These are phyloP conservation scores for Boletus bicolor DNA, from an alignment of 768 basidiomycete genomes.

Conservation along the genomic window DNA sequence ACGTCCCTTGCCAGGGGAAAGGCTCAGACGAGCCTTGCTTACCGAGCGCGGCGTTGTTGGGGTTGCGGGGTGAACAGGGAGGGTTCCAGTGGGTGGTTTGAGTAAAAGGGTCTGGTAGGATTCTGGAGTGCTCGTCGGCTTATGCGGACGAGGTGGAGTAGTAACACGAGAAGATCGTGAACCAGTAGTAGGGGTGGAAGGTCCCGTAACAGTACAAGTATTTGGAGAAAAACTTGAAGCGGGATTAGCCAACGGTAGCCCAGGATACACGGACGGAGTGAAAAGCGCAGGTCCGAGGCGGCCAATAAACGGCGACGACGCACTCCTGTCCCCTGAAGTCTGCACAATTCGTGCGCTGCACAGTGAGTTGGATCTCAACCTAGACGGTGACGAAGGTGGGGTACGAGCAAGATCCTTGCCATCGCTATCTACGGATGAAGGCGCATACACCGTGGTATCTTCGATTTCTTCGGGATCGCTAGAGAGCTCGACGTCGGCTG, in stretches of 20 bases:
- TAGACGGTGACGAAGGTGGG: conserved; percentile 5
- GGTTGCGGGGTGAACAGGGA: conserved; percentile 23
- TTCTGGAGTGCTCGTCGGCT: conserved; percentile 30
- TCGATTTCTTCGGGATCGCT: conserved; percentile 26
- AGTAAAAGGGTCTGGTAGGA: conserved; percentile 32
- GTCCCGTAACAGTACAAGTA: conserved; percentile 6
- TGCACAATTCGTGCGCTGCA: conserved; percentile 1
- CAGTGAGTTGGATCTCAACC: neutral
- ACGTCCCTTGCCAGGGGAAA: conserved; percentile 40
- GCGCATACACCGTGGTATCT: conserved; percentile 6
- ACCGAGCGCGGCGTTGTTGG: conserved; percentile 36
- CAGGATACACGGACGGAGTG: conserved; percentile 1
- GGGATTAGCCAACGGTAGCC: conserved; percentile 2
- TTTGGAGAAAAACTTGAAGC: conserved; percentile 5
- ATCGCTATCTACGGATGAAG: neutral
- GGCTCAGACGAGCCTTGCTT: conserved; percentile 12
- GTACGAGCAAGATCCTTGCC: conserved; percentile 10
- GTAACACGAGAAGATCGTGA: conserved; percentile 21
- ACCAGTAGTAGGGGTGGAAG: conserved; percentile 27
- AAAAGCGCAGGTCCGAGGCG: conserved; percentile 31
- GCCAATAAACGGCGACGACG: conserved; percentile 23
- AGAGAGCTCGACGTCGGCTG: conserved; percentile 20
- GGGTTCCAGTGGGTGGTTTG: conserved; percentile 25
- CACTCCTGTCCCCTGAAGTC: neutral
- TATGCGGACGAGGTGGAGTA: conserved; percentile 39